Evolutionary conservation across 2,329 filamentous ascomycete genomes (phyloP).

Genomic region (Xylariaceae sp.): DNA sequence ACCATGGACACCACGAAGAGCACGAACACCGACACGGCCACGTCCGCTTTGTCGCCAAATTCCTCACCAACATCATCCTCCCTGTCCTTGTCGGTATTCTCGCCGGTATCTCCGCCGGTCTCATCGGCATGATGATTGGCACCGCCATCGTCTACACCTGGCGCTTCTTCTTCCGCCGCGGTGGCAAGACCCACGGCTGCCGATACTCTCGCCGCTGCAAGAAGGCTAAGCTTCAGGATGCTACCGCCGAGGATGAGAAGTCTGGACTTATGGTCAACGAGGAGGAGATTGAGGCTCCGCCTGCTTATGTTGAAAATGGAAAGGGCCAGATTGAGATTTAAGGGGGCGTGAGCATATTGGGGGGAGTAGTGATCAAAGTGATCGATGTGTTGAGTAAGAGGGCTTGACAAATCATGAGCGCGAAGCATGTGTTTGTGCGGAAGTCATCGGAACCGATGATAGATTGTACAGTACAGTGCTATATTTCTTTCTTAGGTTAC

Average conservation of each 20-base stretch:
- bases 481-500: too few species aligned
- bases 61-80: slow-evolving; percentile 62
- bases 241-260: slow-evolving; percentile 46
- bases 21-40: slow-evolving; percentile 36
- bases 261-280: slow-evolving; percentile 44
- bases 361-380: too few species aligned
- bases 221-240: slow-evolving; percentile 37
- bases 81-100: slow-evolving; percentile 67
- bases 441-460: too few species aligned
- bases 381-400: too few species aligned
- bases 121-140: slow-evolving; percentile 66
- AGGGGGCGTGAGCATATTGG: too few species aligned
- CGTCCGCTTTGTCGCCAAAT: slow-evolving; percentile 50
- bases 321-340: neutral
- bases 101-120: slow-evolving; percentile 64
- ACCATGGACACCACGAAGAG: slow-evolving; percentile 17
- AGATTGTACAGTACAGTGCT: too few species aligned
- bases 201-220: slow-evolving; percentile 31
- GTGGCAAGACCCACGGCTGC: slow-evolving; percentile 32
- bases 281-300: slow-evolving; percentile 31
- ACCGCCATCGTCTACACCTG: slow-evolving; percentile 59
- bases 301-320: slow-evolving; percentile 29
- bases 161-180: slow-evolving; percentile 52
- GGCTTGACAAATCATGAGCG: too few species aligned
- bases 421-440: too few species aligned